Base-by-base conservation (phyloP, 2,329 filamentous ascomycete species). In the Fusarium stilboides region DNA sequence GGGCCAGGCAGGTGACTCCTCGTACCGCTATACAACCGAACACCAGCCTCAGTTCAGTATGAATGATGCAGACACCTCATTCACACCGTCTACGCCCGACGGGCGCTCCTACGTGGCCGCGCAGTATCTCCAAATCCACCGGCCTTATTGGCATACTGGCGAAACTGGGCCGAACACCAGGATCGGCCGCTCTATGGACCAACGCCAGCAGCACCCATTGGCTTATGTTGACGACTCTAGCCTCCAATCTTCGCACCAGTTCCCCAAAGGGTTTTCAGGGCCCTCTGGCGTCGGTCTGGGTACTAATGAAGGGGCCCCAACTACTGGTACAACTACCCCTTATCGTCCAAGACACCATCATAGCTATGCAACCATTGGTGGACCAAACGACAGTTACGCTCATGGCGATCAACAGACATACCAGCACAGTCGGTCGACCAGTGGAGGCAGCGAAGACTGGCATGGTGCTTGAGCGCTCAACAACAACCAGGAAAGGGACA, bases 131-230 rank as follows among this genome's bases (percentile, higher is more conserved):
- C 65, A 62, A 54, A 52, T 14, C 37, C 56, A 61, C 33, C 47
- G 69, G 33, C 66, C 46, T 24, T 53, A 51, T 55, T 67, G 65
- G 61, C 47, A 58, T 51, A 14, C 57, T 37, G 45, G 36, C n/a
- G 66, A 62, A 39, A 39, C 61, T 51, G 52, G 39, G 31, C 44
- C 56, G 33, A 67, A 51, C 56, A 44, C 67, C 22, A 33, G 56
- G 51, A 53, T 60, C 61, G 56, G 61, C 40, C 61, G 51, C 62
- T 54, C 51, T 57, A 26, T 28, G 39, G 52, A 45, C 62, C 61
- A 62, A 51, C 44, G 39, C 37, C 47, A 51, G 40, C 58, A 65
- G 40, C 57, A 70, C 36, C 40, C 66, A 58, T 31, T 39, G 28
- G 40, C 61, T 19, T 50, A 31, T 20, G 15, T 31, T 19, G 31